Percentiles rank a stretch among this genome's conserved stretches.
These are phyloP conservation scores for Circinella minor DNA, from an alignment of 371 early-diverging fungal species.

Conservation along the genomic window DNA sequence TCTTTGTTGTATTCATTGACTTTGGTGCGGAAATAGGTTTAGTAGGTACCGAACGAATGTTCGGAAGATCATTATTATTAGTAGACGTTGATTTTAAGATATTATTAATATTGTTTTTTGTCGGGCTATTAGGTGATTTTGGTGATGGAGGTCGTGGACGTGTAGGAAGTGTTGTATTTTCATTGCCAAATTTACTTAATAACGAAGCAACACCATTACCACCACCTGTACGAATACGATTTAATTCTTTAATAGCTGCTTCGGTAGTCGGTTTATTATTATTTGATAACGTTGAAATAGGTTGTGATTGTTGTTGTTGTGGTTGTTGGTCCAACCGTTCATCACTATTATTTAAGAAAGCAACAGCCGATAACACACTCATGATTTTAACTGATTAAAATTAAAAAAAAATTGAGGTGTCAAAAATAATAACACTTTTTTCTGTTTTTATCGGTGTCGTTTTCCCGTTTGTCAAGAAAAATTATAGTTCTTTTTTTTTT, in stretches of 20 bases:
- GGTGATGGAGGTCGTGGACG: constrained; percentile 9
- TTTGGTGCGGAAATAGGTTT: constrained; percentile 5
- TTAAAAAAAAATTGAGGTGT: background rate
- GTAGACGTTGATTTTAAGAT: too few species aligned
- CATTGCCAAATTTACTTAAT: constrained; percentile 26
- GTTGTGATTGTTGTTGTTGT: background rate
- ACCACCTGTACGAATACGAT: constrained; percentile 18
- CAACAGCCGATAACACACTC: constrained; percentile 49
- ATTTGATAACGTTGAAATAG: constrained; percentile 9
- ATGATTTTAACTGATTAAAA: constrained; percentile 18
- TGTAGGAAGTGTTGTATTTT: background rate
- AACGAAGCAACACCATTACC: constrained; percentile 24
- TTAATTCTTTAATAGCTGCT: constrained; percentile 17
- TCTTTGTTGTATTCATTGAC: background rate
- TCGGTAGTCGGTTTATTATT: constrained; percentile 15
- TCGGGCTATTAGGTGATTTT: background rate
- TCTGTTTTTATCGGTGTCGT: background rate
- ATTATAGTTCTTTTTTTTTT: too few species aligned
- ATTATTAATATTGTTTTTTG: too few species aligned
- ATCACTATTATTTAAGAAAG: constrained; percentile 33
- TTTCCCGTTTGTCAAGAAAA: background rate
- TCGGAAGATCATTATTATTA: background rate
- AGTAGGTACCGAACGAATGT: background rate
- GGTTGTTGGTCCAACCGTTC: constrained; percentile 1
- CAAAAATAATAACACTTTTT: background rate